Evolutionary conservation across 2,329 filamentous ascomycete species (phyloP), one percentile per base, ranked within the genome.

Genomic region (Cryphonectria radicalis): DNA sequence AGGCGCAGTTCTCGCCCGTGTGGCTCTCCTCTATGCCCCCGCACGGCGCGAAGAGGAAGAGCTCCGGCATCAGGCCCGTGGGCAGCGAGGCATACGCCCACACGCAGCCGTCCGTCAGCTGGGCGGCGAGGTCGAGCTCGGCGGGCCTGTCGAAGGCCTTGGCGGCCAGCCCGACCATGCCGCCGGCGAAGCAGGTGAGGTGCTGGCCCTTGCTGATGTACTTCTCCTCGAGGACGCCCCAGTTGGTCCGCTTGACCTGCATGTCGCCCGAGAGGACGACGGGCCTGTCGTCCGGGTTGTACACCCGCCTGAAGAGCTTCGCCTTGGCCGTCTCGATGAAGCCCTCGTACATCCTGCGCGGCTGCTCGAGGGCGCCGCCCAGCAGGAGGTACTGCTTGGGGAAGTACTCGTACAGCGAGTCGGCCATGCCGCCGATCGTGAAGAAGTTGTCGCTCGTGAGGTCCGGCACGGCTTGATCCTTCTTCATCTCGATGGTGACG

Each of bases 371-470:
- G 0, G 84, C 81, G 3, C 91, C 91, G 50, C 90, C 89, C 0
- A 93, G 86, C n/a, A 93, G 81, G 65, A 92, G 81, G 76, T 90
- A 89, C 77, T 92, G 85, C 77, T 93, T 82, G 0, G 87, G 84
- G 74, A 93, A 86, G 77, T 94, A 95, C 76, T 90, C 88, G 73
- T 89, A 90, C 1, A 87, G 78, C 19, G 87, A 88, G 76, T 90
- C 88, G 4, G 86, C 83, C 83, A 86, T 87, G 53, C 84, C 87
- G 62, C 87, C 88, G 3, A 88, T 81, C 0, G 85, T 85, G 73
- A 88, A 89, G 60, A 86, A 80, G 73, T 90, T 86, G 65, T 87
- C 81, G 42, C 71, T 68, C 17, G 88, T 87, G 55, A 92, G 84
- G 17, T 89, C 82, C 5, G 90, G 90, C 0, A 86, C 87, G 73